Evolutionary conservation across 73 alveolate genomes (phyloP), one percentile per base, ranked within the genome.

Genomic region (Paramecium caudatum): DNA sequence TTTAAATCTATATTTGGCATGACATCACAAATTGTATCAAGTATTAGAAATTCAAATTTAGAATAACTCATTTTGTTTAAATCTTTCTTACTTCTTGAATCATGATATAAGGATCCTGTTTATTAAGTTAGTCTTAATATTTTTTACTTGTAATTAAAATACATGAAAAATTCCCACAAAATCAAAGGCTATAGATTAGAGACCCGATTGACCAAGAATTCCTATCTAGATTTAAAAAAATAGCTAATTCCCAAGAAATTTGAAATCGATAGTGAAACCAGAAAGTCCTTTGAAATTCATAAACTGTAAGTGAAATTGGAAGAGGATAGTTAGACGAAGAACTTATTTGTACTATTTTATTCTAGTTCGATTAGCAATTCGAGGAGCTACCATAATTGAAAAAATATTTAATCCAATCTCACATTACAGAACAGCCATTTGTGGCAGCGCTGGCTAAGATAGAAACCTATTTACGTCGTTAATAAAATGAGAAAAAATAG

Each of bases 91-190:
- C 80, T 23, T 55, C 46, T 19, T 27, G 23, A 43, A 37, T 55
- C 12, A 27, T 27, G 80, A 55, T 55, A 55, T 19, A 55, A 27
- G 46, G 45, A 55, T 55, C 80, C 23, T 27, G 23, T 27, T 55
- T 55, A 55, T 27, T 55, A 55, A 23, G 80, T 55, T 55, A 55
- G 80, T 43, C 80, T 55, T 55, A 55, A 55, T 55, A 55, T 55
- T 55, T 55, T 27, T 27, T 55, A 55, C 80, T 55, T 23, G 30
- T 55, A 5, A 55, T 55, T 55, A 55, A 55, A 55, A 37, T 27
- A 55, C n/a, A n/a, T 55, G 80, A 55, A 55, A 55, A 55, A 55
- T 23, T 27, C 80, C 7, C 80, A 55, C 30, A 55, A 55, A 55
- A 55, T 23, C 46, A 55, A 55, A 55, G 80, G 80, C 30, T 55